Base-by-base conservation (phyloP, 2,329 filamentous ascomycete species). In the Tolypocladium paradoxum region DNA sequence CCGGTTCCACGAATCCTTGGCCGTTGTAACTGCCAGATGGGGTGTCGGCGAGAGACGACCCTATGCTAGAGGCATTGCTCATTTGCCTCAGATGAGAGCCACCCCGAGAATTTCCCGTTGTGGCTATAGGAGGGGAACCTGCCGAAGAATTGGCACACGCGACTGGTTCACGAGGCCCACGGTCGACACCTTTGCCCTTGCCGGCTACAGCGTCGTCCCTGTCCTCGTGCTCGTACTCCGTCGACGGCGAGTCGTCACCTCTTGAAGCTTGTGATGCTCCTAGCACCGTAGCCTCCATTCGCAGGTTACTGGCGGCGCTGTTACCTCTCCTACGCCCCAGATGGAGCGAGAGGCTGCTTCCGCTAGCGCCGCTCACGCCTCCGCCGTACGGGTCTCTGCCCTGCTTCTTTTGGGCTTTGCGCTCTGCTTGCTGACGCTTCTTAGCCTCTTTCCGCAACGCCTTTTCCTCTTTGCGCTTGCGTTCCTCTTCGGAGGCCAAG, bases 401-500 rank as follows among this genome's bases (percentile, higher is more conserved):
- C 53, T 73, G 73, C 68, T 87, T 90, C 66, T 85, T 88, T 27
- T 83, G 79, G 9, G 78, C 79, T 66, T 92, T 93, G 60, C 88
- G 89, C 43, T 88, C 85, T 57, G 90, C 88, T 68, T 95, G 95
- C 56, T 90, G 87, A 53, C 82, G 82, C 62, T 85, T 90, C 73
- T 95, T 96, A 1, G 86, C 85, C 54, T 93, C 87, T 66, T 95
- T 96, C 8, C 67, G 63, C 16, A 66, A 46, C 6, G 63, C 64
- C 58, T 73, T 73, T 40, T 70, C 70, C 55, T 92, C 87, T 64
- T 89, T 93, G 48, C 81, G 85, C 60, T 90, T 87, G n/a, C 92
- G 81, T 43, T 97, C 92, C 63, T 97, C 92, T 66, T 99, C 93
- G 1, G 89, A 85, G 0, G 87, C 90, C n/a, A 99, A 75, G 48